These are phyloP conservation scores for Phytophthora pluvialis DNA, from an alignment of 352 stramenopile species.

Conservation along the genomic window DNA sequence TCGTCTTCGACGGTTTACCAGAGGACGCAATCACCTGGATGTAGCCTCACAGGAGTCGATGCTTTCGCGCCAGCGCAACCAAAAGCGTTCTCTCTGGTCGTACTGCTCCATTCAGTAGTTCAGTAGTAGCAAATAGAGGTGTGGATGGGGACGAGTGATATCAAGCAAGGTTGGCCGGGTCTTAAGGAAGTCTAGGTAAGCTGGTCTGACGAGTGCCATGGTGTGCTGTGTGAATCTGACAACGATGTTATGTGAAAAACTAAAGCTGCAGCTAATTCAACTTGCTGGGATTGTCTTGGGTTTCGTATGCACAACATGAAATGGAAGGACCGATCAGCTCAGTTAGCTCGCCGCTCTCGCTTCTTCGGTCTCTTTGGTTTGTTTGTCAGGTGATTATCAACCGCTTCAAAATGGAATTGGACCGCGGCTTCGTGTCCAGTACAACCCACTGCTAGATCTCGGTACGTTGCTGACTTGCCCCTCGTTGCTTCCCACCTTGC, in stretches of 20 bases:
- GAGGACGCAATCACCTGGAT: constrained; percentile 79
- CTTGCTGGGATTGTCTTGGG: constrained; percentile 22
- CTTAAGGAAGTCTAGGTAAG: constrained; percentile 21
- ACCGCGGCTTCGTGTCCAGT: constrained; percentile 39
- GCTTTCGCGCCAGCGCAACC: constrained; percentile 37
- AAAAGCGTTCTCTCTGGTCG: constrained; percentile 45
- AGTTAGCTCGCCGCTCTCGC: constrained; percentile 13
- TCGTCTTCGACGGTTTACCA: constrained; percentile 78
- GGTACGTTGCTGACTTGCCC: constrained; percentile 7
- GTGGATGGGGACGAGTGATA: constrained; percentile 3
- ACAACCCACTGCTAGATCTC: constrained; percentile 1
- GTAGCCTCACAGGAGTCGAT: constrained; percentile 60
- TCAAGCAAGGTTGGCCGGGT: neutral
- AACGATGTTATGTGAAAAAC: constrained; percentile 13
- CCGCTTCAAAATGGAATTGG: constrained; percentile 19
- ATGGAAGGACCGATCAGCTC: constrained; percentile 23
- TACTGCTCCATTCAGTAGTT: constrained; percentile 60
- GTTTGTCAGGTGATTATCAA: constrained; percentile 15
- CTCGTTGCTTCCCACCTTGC: constrained; percentile 27
- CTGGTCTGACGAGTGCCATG: neutral
- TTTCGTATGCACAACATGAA: constrained; percentile 23
- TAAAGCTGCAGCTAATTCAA: constrained; percentile 18
- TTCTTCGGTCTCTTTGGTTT: constrained; percentile 11
- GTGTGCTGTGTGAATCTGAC: constrained; percentile 1
- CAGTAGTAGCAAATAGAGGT: constrained; percentile 37